Conservation (phyloP, 2,329 filamentous ascomycete species). For the Orbilia javanica region DNA sequence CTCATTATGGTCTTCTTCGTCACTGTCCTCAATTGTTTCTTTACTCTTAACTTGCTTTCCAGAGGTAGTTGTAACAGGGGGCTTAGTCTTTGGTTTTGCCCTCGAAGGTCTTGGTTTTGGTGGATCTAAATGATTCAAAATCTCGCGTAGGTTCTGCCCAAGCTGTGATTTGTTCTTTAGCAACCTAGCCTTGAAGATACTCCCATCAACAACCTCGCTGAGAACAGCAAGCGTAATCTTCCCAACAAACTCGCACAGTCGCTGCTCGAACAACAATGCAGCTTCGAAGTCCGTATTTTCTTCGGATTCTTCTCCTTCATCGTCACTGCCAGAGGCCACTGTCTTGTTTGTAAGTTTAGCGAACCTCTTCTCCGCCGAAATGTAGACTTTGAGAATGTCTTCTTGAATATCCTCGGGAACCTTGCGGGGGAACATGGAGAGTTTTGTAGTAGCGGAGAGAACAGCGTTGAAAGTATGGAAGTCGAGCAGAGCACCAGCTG, state of each 20-base stretch:
- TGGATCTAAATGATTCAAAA: constrained; percentile 80
- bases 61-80: constrained; percentile 64
- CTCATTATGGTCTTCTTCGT: constrained; percentile 66
- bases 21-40: constrained; percentile 65
- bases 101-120: constrained; percentile 64
- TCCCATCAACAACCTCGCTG: constrained; percentile 78
- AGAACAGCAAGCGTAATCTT: constrained; percentile 86
- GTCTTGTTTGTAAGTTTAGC: constrained; percentile 76
- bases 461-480: constrained; percentile 80
- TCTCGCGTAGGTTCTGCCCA: constrained; percentile 86
- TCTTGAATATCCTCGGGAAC: constrained; percentile 74
- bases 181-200: constrained; percentile 77
- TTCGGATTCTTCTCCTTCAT: constrained; percentile 41
- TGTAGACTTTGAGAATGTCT: constrained; percentile 81
- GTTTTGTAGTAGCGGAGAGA: constrained; percentile 72
- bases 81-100: constrained; percentile 70
- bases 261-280: constrained; percentile 75
- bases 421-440: constrained; percentile 71
- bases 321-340: constrained; percentile 52
- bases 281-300: constrained; percentile 45
- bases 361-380: constrained; percentile 79
- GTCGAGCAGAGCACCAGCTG: constrained; percentile 83
- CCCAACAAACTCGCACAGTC: constrained; percentile 84
- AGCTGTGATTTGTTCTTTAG: constrained; percentile 83
- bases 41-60: constrained; percentile 66